Evolutionary conservation across 169 alveolate genomes (phyloP).

Genomic region (Eimeria praecox): DNA sequence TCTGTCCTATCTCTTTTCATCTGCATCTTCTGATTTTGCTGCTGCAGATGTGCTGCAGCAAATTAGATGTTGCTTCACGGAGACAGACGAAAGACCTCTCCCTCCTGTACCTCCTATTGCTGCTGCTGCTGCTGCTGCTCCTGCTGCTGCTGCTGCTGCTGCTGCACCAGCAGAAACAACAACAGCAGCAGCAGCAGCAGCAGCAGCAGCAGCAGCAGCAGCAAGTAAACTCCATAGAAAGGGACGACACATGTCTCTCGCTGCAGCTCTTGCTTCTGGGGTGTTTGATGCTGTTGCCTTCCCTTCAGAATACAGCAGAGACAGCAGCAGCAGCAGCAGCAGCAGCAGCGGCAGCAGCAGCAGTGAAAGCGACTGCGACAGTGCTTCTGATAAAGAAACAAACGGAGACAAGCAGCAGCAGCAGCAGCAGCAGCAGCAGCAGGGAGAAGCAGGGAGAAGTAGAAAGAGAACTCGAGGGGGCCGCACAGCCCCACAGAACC

Average conservation of each 20-base stretch:
- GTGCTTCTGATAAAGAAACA: neutral
- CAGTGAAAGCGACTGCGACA: neutral
- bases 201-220: neutral
- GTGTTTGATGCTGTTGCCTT: neutral
- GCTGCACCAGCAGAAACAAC: neutral
- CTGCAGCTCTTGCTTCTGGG: neutral
- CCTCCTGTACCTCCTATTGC: neutral
- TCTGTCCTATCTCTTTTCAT: neutral
- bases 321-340: neutral
- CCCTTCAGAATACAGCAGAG: neutral
- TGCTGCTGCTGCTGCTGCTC: slow-evolving; percentile 4
- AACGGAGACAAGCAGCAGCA: too few species aligned
- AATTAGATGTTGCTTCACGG: too few species aligned
- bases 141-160: neutral
- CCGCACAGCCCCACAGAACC: too few species aligned
- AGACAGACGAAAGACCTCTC: neutral
- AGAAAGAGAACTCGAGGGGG: too few species aligned
- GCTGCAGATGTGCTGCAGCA: neutral
- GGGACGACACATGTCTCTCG: neutral
- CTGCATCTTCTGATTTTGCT: too few species aligned
- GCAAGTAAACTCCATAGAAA: neutral
- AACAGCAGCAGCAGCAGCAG: neutral
- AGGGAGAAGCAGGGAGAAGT: too few species aligned
- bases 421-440: too few species aligned
- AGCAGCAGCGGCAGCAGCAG: neutral